Base-by-base conservation (phyloP, 164 flowering plant species). In the Tetracentron sinense region DNA sequence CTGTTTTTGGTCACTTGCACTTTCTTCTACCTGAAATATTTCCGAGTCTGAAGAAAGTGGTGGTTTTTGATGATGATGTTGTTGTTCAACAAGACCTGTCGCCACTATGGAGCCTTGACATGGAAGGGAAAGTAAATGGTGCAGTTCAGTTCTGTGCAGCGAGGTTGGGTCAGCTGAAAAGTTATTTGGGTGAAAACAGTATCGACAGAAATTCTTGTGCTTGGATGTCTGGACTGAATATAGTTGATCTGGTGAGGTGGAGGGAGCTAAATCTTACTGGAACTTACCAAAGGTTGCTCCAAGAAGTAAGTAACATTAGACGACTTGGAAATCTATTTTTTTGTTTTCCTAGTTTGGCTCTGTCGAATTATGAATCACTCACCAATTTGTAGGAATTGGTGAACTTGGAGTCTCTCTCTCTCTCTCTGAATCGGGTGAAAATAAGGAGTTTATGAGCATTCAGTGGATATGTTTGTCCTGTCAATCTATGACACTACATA, bases 161-260 rank as follows among this genome's bases (percentile, higher is more conserved):
- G 72, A 83, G 71, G 71, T 65, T 94, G 64, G 81, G 80, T 68
- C 85, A 78, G 74, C 77, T 94, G 62, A 79, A 66, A 68, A 70
- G 68, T 58, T 82, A 77, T 64, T 64, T 89, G 70, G 78, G 79
- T 38, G 75, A 63, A 20, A 64, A 63, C 12, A 66, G 46, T 54
- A 66, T 70, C 47, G 61, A 79, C 48, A 56, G 60, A 50, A 74
- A 69, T 61, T 79, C 92, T 29, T 94, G 97, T 82, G 77, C 81
- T 55, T 94, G 99, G 99, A 85, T 87, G 86, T 83, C 97, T 68
- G 99, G 99, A 69, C 63, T 94, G 74, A 94, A 89, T 77, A 53
- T 94, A 30, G 67, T 94, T 69, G 96, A 94, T 72, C 83, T 94
- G 65, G 84, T 48, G 26, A 76, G 67, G 59, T 94, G 99, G 99